Conservation (phyloP, 2,329 filamentous ascomycete species). For the Trichophyton schoenleinii region DNA sequence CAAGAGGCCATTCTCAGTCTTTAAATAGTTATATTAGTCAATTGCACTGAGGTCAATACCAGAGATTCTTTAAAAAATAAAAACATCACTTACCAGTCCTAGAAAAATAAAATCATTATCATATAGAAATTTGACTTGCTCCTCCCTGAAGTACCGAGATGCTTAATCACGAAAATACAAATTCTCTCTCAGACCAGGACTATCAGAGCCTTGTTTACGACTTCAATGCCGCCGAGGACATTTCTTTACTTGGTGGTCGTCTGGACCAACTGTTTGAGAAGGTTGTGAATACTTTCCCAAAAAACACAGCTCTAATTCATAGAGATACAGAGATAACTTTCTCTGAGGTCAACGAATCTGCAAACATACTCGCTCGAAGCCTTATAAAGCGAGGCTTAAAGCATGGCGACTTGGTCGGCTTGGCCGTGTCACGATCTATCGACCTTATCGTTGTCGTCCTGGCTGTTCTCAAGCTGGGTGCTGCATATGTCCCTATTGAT, state of each 20-base stretch:
- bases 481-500: constrained; percentile 30
- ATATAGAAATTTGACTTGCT: not conserved
- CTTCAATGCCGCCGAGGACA: not conserved
- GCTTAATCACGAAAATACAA: not conserved
- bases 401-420: constrained; percentile 22
- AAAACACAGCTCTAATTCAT: constrained; percentile 2
- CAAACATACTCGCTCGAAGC: constrained; percentile 23
- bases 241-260: not conserved
- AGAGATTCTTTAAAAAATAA: no score
- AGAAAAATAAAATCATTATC: not conserved
- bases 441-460: constrained; percentile 23
- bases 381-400: constrained; percentile 15
- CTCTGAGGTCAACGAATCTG: not conserved
- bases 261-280: constrained; percentile 2
- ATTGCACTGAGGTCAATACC: no score
- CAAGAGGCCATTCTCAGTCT: not conserved
- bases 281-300: not conserved
- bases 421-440: constrained; percentile 28
- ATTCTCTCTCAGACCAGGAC: not conserved
- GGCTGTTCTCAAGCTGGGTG: constrained; percentile 31
- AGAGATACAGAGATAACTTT: not conserved
- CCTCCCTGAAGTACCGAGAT: not conserved
- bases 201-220: not conserved
- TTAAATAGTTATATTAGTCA: no score
- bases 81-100: not conserved